Percentiles rank a stretch among this genome's conserved stretches.
These are phyloP conservation scores for Letharia columbiana DNA, from an alignment of 495 filamentous ascomycete species.

Conservation along the genomic window DNA sequence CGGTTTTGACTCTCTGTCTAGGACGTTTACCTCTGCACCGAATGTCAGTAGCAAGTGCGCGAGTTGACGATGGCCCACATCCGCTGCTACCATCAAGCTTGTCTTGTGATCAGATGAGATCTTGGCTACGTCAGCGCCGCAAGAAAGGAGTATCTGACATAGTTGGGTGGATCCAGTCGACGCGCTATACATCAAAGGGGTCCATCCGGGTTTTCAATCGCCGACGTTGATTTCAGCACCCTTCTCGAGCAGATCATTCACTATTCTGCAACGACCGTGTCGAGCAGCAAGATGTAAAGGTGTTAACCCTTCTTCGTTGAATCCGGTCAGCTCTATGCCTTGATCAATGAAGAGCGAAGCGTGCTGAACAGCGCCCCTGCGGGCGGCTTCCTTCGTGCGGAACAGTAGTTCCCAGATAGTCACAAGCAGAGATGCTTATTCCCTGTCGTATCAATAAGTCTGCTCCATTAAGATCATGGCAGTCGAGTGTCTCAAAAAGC, in stretches of 20 bases:
- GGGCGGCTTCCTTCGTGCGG: constrained; percentile 1
- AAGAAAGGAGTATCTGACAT: neutral
- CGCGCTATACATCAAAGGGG: neutral
- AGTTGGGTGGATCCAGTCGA: neutral
- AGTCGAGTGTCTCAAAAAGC: neutral
- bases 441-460: neutral
- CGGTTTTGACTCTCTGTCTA: neutral
- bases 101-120: neutral
- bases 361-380: neutral
- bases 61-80: neutral
- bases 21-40: neutral
- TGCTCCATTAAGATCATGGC: neutral
- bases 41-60: neutral
- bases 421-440: neutral
- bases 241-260: neutral
- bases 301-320: constrained; percentile 1
- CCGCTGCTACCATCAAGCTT: neutral
- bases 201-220: neutral
- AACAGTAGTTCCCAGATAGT: neutral
- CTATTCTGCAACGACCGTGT: neutral
- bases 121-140: neutral
- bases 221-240: neutral
- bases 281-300: constrained; percentile 4
- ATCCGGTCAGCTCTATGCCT: neutral
- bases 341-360: neutral